Conservation (phyloP, 805 yeast species). For the Barnettozyma wickerhamii region DNA sequence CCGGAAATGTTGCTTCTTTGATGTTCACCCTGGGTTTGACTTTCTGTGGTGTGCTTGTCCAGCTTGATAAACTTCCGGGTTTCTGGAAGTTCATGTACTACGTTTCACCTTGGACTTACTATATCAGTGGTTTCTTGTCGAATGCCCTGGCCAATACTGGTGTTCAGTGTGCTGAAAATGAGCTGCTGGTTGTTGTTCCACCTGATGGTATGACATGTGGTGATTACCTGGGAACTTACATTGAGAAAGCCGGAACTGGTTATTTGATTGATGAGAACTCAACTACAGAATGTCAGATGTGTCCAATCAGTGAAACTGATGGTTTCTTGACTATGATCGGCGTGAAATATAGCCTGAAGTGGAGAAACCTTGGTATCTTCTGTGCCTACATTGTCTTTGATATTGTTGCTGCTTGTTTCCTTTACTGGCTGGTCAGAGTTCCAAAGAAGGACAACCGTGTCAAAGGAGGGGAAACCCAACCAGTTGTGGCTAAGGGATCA, state of each 20-base stretch:
- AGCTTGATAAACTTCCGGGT: conserved; percentile 51
- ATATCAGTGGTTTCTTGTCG: conserved; percentile 49
- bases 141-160: conserved; percentile 47
- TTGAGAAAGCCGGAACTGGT: conserved; percentile 26
- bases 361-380: conserved; percentile 63
- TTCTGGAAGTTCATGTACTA: conserved; percentile 80
- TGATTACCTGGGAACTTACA: conserved; percentile 39
- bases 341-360: conserved; percentile 42
- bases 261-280: conserved; percentile 7
- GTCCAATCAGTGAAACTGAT: conserved; percentile 54
- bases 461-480: too few relatives aligned
- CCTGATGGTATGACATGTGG: conserved; percentile 55
- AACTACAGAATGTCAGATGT: conserved; percentile 56
- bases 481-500: too few relatives aligned
- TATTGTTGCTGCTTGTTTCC: conserved; percentile 36
- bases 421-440: conserved; percentile 60
- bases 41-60: conserved; percentile 73
- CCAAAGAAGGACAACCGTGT: conserved; percentile 51
- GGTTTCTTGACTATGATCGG: conserved; percentile 44
- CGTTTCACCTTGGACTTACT: conserved; percentile 62
- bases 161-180: conserved; percentile 44
- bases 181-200: conserved; percentile 45
- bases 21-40: conserved; percentile 56
- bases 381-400: conserved; percentile 39
- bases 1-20: conserved; percentile 54